Conservation (phyloP, 1,284 basidiomycete genomes). For the Dichomitus squalens region DNA sequence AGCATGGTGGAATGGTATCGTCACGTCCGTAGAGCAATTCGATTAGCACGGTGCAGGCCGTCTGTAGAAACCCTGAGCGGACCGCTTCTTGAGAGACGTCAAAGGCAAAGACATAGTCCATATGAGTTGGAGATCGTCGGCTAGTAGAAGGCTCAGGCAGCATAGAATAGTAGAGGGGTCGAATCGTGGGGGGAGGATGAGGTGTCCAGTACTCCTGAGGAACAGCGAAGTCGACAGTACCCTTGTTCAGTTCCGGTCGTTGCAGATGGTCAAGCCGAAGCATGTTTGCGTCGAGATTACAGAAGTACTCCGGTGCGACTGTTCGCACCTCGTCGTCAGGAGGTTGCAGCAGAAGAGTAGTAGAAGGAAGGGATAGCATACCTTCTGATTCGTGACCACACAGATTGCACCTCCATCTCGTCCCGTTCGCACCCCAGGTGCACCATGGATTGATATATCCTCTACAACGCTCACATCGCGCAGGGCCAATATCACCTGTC, state of each 20-base stretch:
- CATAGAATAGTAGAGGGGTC: conserved; percentile 52
- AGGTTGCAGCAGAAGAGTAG: background rate
- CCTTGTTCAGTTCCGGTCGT: conserved; percentile 87
- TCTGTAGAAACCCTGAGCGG: conserved; percentile 73
- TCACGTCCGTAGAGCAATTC: conserved; percentile 70
- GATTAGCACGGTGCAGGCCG: conserved; percentile 69
- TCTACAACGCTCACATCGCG: conserved; percentile 85
- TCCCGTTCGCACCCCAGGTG: conserved; percentile 83
- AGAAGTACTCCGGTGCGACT: conserved; percentile 88
- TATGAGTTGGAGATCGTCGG: conserved; percentile 61
- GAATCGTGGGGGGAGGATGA: conserved; percentile 57
- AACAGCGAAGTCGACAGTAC: conserved; percentile 92
- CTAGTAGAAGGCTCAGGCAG: conserved; percentile 47
- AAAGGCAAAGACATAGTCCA: conserved; percentile 87
- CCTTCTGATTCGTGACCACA: conserved; percentile 85
- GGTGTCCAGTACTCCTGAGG: conserved; percentile 88
- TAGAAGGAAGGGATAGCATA: conserved; percentile 37
- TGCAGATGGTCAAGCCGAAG: conserved; percentile 83
- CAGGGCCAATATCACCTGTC: conserved; percentile 71
- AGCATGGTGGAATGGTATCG: conserved; percentile 43
- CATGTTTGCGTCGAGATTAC: conserved; percentile 80
- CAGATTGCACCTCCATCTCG: conserved; percentile 92
- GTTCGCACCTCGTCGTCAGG: background rate
- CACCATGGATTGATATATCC: conserved; percentile 98
- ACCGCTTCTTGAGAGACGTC: conserved; percentile 83